phyloP scores from a whole-genome alignment of 306 rosid species.

The Lithocarpus polystachyus region DNA sequence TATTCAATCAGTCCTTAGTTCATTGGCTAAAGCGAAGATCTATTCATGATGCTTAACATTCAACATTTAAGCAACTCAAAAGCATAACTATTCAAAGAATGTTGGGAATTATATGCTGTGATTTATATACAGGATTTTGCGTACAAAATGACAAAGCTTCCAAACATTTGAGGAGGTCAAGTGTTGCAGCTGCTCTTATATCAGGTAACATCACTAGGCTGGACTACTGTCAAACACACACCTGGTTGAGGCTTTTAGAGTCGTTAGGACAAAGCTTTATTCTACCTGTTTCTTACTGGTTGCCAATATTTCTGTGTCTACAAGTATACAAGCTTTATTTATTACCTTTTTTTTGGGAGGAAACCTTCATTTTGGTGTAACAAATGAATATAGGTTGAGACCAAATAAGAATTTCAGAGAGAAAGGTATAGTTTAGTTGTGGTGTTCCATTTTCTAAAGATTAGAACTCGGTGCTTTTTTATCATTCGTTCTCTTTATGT shows the following conservation, averaged over 20 bases:
- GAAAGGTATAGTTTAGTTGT: not conserved
- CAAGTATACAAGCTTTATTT: not conserved
- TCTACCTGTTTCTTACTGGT: not conserved
- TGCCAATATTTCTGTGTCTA: not conserved
- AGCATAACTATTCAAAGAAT: constrained; percentile 29
- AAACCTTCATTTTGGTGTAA: not conserved
- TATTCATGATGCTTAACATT: constrained; percentile 29
- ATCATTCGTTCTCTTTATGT: not conserved
- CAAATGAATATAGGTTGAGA: too few species aligned
- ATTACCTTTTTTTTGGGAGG: not conserved
- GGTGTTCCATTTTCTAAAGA: not conserved
- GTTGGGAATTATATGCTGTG: constrained; percentile 55
- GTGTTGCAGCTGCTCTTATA: constrained; percentile 50
- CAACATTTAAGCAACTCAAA: constrained; percentile 40
- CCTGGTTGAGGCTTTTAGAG: not conserved
- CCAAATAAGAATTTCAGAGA: not conserved
- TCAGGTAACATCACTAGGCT: constrained; percentile 53
- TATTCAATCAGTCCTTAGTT: constrained; percentile 26
- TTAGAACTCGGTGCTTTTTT: not conserved
- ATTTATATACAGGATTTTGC: constrained; percentile 64
- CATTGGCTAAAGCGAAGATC: constrained; percentile 33
- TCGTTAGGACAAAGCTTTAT: not conserved
- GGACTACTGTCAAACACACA: constrained; percentile 16
- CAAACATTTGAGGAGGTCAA: constrained; percentile 48
- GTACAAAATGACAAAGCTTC: constrained; percentile 43